Evolutionary conservation across 1,284 basidiomycete genomes (phyloP).

Genomic region (Phaffia rhodozyma): DNA sequence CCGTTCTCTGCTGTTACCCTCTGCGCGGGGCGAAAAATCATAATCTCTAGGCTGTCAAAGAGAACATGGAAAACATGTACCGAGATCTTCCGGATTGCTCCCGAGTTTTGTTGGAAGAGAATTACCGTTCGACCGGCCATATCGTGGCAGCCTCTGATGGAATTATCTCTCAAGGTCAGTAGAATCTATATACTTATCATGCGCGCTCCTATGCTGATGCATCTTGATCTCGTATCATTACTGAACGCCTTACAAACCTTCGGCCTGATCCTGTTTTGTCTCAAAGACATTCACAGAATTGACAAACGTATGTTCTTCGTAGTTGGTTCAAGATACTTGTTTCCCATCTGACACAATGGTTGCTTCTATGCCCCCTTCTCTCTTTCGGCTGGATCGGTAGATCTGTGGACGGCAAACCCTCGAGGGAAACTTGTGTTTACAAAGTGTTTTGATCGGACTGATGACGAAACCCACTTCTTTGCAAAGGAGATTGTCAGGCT

Average conservation of each 20-base stretch:
- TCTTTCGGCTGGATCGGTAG: no score
- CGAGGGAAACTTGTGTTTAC: constrained; percentile 43
- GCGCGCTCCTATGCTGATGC: no score
- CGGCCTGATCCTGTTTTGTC: background rate
- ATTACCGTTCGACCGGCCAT: constrained; percentile 71
- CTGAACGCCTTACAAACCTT: no score
- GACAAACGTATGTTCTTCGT: constrained; percentile 42
- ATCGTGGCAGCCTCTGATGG: constrained; percentile 65
- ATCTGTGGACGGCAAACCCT: constrained; percentile 60
- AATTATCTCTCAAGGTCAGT: constrained; percentile 65
- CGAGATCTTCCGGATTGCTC: constrained; percentile 52
- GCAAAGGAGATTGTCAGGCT: constrained; percentile 69
- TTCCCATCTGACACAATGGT: no score
- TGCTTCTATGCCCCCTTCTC: no score
- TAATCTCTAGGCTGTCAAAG: constrained; percentile 40
- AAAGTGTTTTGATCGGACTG: constrained; percentile 28
- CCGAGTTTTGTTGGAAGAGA: constrained; percentile 70
- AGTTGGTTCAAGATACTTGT: no score
- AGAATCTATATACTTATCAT: no score
- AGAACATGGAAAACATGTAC: constrained; percentile 65
- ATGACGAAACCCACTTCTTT: constrained; percentile 57
- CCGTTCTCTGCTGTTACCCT: no score
- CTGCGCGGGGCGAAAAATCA: no score
- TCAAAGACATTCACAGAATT: constrained; percentile 45
- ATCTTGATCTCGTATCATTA: no score